A percentile compares a stretch with the other conserved stretches of the same genome.
These are phyloP conservation scores for Mycena haematopus DNA, from an alignment of 768 basidiomycete genomes.

Conservation along the genomic window DNA sequence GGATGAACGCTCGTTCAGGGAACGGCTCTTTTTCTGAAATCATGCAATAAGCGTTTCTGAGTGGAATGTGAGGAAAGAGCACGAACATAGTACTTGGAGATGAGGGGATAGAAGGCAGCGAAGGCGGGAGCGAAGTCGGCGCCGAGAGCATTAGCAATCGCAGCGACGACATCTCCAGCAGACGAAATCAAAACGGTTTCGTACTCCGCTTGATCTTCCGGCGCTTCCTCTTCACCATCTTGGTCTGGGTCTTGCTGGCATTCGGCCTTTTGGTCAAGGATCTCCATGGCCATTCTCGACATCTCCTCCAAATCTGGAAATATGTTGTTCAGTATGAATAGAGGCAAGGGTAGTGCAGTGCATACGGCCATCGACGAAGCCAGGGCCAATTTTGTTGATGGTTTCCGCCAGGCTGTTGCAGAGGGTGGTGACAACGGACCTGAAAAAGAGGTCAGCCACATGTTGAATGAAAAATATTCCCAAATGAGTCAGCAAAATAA, in stretches of 20 bases:
- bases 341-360: slow-evolving; percentile 21
- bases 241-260: slow-evolving; percentile 97
- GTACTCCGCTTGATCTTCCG: slow-evolving; percentile 92
- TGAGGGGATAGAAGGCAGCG: slow-evolving; percentile 84
- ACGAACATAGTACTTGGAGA: slow-evolving; percentile 88
- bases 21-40: slow-evolving; percentile 80
- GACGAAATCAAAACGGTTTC: slow-evolving; percentile 95
- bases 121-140: slow-evolving; percentile 85
- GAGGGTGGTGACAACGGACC: slow-evolving; percentile 86
- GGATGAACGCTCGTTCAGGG: slow-evolving; percentile 89
- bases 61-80: background rate
- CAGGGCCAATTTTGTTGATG: slow-evolving; percentile 90
- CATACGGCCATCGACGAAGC: slow-evolving; percentile 80
- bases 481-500: slow-evolving; percentile 43
- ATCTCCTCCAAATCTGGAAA: slow-evolving; percentile 72
- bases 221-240: slow-evolving; percentile 84
- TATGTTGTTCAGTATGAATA: slow-evolving; percentile 16
- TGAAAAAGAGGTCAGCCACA: slow-evolving; percentile 42
- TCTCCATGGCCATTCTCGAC: slow-evolving; percentile 80
- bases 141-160: slow-evolving; percentile 86
- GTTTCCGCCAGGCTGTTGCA: slow-evolving; percentile 92
- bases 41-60: background rate
- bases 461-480: slow-evolving; percentile 13
- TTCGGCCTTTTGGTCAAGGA: slow-evolving; percentile 92
- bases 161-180: slow-evolving; percentile 92